Conservation (phyloP, 257 asterid species). For the Thymus quinquecostatus region DNA sequence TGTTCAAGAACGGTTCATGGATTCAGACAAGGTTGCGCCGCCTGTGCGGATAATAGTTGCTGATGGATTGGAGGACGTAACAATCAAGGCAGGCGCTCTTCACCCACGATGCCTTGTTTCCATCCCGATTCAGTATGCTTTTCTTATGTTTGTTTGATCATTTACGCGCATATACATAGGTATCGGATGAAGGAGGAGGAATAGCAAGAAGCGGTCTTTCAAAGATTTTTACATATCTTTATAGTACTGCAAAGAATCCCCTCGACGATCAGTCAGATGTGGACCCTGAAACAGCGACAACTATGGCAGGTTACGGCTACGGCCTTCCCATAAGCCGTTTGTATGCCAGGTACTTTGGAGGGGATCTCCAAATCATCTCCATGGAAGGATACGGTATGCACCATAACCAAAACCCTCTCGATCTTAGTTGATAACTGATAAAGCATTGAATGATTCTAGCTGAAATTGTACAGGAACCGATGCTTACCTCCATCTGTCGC, state of each 20-base stretch:
- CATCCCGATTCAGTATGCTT: background rate
- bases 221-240: conserved; percentile 82
- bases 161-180: conserved; percentile 37
- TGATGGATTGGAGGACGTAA: conserved; percentile 95
- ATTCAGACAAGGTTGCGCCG: conserved; percentile 83
- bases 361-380: conserved; percentile 90
- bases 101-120: background rate
- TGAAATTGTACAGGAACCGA: conserved; percentile 49
- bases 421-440: too few relatives aligned
- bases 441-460: background rate
- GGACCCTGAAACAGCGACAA: conserved; percentile 68
- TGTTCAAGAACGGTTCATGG: conserved; percentile 82
- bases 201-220: conserved; percentile 92
- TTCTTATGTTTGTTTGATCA: conserved; percentile 1
- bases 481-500: conserved; percentile 63
- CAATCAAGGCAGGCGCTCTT: conserved; percentile 67
- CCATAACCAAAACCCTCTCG: background rate
- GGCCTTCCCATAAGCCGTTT: conserved; percentile 96
- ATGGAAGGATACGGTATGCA: conserved; percentile 96
- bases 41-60: conserved; percentile 91
- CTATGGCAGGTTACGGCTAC: conserved; percentile 94
- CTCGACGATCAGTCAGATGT: conserved; percentile 58
- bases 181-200: conserved; percentile 99
- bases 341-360: conserved; percentile 94
- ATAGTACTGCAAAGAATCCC: conserved; percentile 73